Evolutionary conservation across 768 basidiomycete genomes (phyloP).

Genomic region (Ephemerocybe angulata): DNA sequence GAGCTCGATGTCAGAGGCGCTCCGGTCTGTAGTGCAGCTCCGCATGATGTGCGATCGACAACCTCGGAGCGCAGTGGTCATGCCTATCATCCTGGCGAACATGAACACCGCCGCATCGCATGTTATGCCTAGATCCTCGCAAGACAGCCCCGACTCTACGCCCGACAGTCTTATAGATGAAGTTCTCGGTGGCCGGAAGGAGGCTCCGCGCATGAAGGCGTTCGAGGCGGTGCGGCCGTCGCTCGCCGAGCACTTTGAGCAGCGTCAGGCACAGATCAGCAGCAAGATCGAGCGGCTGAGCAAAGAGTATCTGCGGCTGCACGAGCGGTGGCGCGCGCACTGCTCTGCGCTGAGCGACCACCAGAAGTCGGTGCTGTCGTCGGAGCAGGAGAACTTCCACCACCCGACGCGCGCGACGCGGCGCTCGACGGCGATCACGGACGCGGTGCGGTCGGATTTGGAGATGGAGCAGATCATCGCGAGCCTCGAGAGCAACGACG

Average conservation of each 20-base stretch:
- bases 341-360: constrained; percentile 67
- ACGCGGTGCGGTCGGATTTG: constrained; percentile 89
- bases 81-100: constrained; percentile 63
- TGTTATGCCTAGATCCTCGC: constrained; percentile 27
- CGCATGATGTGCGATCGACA: constrained; percentile 58
- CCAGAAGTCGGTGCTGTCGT: constrained; percentile 36
- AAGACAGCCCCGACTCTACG: constrained; percentile 25
- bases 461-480: constrained; percentile 98
- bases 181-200: constrained; percentile 35
- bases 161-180: constrained; percentile 48
- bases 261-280: constrained; percentile 45
- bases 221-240: constrained; percentile 44
- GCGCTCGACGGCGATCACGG: constrained; percentile 73
- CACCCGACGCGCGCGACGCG: constrained; percentile 62
- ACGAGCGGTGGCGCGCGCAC: constrained; percentile 70
- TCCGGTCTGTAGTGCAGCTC: constrained; percentile 60
- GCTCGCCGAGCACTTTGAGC: constrained; percentile 51
- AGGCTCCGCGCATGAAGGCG: constrained; percentile 30
- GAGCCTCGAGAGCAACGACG: constrained; percentile 87
- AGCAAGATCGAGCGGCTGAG: constrained; percentile 57
- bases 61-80: constrained; percentile 57
- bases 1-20: constrained; percentile 53
- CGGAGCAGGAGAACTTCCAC: constrained; percentile 37
- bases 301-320: constrained; percentile 62
- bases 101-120: constrained; percentile 28